Conservation (phyloP, 208 protist species). For the Trypanosoma mega region DNA sequence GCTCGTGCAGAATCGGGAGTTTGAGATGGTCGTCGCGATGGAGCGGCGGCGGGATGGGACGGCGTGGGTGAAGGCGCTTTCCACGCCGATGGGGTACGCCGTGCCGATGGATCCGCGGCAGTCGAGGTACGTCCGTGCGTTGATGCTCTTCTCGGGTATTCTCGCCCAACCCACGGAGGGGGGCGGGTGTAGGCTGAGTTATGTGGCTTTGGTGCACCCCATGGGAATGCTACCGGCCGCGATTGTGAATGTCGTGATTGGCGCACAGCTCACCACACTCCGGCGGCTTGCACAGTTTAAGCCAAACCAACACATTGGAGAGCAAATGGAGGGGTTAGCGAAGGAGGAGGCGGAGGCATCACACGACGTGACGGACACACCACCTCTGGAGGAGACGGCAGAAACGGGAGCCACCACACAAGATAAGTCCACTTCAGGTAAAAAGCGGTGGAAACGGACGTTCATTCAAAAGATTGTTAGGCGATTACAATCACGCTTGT, state of each 20-base stretch:
- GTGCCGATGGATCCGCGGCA: slow-evolving; percentile 56
- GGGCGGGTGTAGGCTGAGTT: slow-evolving; percentile 56
- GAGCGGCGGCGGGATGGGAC: slow-evolving; percentile 50
- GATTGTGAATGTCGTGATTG: slow-evolving; percentile 70
- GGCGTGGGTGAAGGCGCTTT: slow-evolving; percentile 71
- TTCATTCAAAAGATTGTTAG: too few relatives aligned
- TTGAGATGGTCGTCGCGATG: slow-evolving; percentile 75
- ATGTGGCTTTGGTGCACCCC: slow-evolving; percentile 72
- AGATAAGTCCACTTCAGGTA: too few relatives aligned
- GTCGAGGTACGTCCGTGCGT: slow-evolving; percentile 64
- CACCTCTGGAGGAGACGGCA: too few relatives aligned
- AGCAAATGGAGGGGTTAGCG: too few relatives aligned
- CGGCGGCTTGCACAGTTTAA: slow-evolving; percentile 52
- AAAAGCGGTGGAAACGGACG: too few relatives aligned
- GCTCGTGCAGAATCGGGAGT: slow-evolving; percentile 68
- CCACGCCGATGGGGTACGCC: slow-evolving; percentile 51
- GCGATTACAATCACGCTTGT: too few relatives aligned
- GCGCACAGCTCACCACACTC: slow-evolving; percentile 46
- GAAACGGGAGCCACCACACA: too few relatives aligned
- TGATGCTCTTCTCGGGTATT: slow-evolving; percentile 61
- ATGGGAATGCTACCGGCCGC: slow-evolving; percentile 69
- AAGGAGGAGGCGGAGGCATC: too few relatives aligned
- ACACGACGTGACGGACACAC: too few relatives aligned
- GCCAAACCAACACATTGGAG: slow-evolving; percentile 28
- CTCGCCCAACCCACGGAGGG: slow-evolving; percentile 42